Evolutionary conservation across 2,329 filamentous ascomycete species (phyloP), one percentile per base, ranked within the genome.

Genomic region (Rutstroemia sydowiana): DNA sequence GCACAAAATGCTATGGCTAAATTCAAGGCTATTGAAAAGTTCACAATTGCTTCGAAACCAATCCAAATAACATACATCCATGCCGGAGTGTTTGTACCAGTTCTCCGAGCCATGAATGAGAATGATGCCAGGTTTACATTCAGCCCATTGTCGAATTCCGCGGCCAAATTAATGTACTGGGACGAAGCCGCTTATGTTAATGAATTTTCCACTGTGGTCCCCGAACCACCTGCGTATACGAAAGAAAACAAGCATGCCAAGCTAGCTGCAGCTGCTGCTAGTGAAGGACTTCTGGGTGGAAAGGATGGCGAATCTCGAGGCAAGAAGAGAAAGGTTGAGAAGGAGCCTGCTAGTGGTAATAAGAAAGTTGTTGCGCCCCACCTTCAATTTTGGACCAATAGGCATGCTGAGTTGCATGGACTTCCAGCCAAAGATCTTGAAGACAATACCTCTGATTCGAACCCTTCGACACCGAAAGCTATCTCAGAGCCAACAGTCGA

Each of bases 21-120:
- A 59, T 85, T 85, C 60, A 80, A 81, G 36, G 84, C 82, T 31
- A 81, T 84, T 26, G 80, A 87, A 10, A 85, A 82, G 45, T 92
- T 92, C 62, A 89, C 84, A 2, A 88, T 93, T 55, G 84, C 83
- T 0, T 88, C 84, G 2, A 84, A 82, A 58, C 79, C 82, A 0
- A 85, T 89, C 14, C 75, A 79, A 10, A 75, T 88, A 21, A 85
- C 79, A 40, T 89, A 86, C 59, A 90, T 91, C 36, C 88, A 93
- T 58, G 81, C 87, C n/a, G 88, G 88, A 5, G 87, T 93, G 2
- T 93, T 95, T 62, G 79, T 91, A 11, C 87, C 86, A 0, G 84
- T 87, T 40, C 74, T 85, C 45, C 78, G 83, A 46, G 74, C 76
- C 7, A 53, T 72, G 1, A 74, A 74, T 5, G 72, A 77, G 0